Evolutionary conservation across 768 basidiomycete genomes (phyloP), one percentile per base, ranked within the genome.

Genomic region (Calocera cornea): DNA sequence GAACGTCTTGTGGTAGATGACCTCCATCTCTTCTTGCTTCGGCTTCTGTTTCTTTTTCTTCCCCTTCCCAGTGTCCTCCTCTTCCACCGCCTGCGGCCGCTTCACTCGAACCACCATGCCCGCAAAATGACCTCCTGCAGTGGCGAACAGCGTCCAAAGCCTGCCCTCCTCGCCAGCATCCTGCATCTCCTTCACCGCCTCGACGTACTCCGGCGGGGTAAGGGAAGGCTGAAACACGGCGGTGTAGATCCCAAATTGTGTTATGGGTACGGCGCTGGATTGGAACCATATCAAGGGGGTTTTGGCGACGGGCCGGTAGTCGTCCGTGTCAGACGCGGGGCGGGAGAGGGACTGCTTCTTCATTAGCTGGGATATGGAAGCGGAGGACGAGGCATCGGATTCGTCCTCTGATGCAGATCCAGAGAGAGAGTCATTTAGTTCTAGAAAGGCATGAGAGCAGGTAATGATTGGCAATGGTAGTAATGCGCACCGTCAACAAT

Each of bases 51-150:
- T 82, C 70, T 80, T 85, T 70, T 80, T 79, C 27, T 72, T 74
- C 63, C 75, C 73, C 67, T 75, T 80, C 71, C 73, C 78, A 17
- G 64, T 75, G 68, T 77, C 76, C 69, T 80, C 75, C 65, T 76
- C 72, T 31, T 73, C 74, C 65, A 41, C 77, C 77, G 2, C 84
- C 83, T 5, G 81, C 80, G 19, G 74, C 74, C 1, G 68, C 71
- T 86, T 84, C 31, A 92, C 89, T 36, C 86, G 81, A 14, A 87
- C 86, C 36, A 99, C 81, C 67, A 93, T 88, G 29, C 95, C 97
- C 16, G 97, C 97, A 77, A 99, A 98, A 76, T 99, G 97, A 12
- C 97, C 97, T 24, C 97, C 95, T 0, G 97, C 97, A 41, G 89
- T 86, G 93, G 97, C 97, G 72, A 99, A 89, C 82, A 98, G 77